phyloP scores from a whole-genome alignment of 371 early-diverging fungal genomes.

The Mortierella sp. region DNA sequence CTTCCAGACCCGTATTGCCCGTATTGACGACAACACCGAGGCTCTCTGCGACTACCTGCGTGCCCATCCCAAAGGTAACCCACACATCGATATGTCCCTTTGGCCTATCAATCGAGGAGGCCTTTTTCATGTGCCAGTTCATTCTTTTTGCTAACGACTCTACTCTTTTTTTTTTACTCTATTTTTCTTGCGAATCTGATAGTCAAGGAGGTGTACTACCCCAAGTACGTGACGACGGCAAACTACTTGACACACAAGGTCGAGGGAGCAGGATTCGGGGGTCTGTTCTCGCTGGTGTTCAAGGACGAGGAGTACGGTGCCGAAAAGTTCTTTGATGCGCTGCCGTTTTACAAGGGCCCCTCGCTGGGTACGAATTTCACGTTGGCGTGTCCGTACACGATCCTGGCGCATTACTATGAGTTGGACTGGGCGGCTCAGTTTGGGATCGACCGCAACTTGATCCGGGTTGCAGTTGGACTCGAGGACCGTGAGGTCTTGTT shows the following conservation, averaged over 20 bases:
- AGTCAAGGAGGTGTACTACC: slow-evolving; percentile 86
- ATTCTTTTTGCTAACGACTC: slow-evolving; percentile 4
- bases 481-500: slow-evolving; percentile 80
- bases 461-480: slow-evolving; percentile 93
- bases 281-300: slow-evolving; percentile 88
- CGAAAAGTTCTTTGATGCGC: slow-evolving; percentile 82
- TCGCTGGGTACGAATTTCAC: slow-evolving; percentile 98
- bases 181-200: no score
- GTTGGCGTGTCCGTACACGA: slow-evolving; percentile 92
- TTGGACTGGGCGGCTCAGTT: slow-evolving; percentile 91
- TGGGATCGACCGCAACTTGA: slow-evolving; percentile 82
- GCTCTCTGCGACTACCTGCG: slow-evolving; percentile 79
- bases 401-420: slow-evolving; percentile 94
- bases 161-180: not conserved
- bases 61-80: slow-evolving; percentile 73
- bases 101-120: not conserved
- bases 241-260: slow-evolving; percentile 75
- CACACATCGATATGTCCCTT: not conserved
- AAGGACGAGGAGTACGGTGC: slow-evolving; percentile 72
- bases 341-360: slow-evolving; percentile 91
- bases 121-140: slow-evolving; percentile 6
- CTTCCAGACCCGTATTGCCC: slow-evolving; percentile 78
- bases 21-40: slow-evolving; percentile 87
- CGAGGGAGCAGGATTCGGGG: slow-evolving; percentile 86
- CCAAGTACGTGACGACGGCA: slow-evolving; percentile 80